Percentiles rank a stretch among this genome's conserved stretches.
These are phyloP conservation scores for Chloranthus sessilifolius DNA, from an alignment of 164 flowering plant species.

Conservation along the genomic window DNA sequence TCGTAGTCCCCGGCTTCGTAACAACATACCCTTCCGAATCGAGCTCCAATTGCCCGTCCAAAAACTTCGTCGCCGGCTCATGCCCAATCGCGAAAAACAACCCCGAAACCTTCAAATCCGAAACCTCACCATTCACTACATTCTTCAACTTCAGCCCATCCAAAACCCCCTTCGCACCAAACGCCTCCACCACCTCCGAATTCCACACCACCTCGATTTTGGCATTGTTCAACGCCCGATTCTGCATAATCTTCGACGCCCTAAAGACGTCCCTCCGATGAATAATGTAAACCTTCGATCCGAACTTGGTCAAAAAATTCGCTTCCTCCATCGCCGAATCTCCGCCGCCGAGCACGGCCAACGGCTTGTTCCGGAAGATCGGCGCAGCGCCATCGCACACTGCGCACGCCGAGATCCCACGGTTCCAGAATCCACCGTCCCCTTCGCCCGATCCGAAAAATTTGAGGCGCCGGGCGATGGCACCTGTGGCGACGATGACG, in stretches of 20 bases:
- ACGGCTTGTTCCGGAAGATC: slow-evolving; percentile 68
- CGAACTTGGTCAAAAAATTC: slow-evolving; percentile 76
- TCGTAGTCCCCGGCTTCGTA: slow-evolving; percentile 78
- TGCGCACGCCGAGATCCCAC: slow-evolving; percentile 90
- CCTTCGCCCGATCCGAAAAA: slow-evolving; percentile 64
- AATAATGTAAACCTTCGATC: slow-evolving; percentile 70
- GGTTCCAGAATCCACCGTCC: slow-evolving; percentile 66
- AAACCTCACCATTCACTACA: slow-evolving; percentile 53
- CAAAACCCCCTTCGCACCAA: slow-evolving; percentile 50
- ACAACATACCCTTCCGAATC: slow-evolving; percentile 80
- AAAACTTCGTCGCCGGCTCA: slow-evolving; percentile 91
- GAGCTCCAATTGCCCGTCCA: slow-evolving; percentile 77
- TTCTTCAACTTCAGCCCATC: slow-evolving; percentile 81
- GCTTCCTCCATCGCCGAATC: slow-evolving; percentile 99
- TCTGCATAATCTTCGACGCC: slow-evolving; percentile 95
- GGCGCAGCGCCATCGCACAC: slow-evolving; percentile 89
- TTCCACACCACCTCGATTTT: slow-evolving; percentile 89
- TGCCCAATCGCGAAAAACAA: slow-evolving; percentile 97
- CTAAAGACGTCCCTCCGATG: slow-evolving; percentile 76
- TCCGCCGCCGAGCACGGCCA: slow-evolving; percentile 95
- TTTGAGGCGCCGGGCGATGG: slow-evolving; percentile 63
- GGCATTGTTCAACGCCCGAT: slow-evolving; percentile 61
- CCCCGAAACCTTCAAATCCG: slow-evolving; percentile 73
- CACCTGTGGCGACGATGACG: slow-evolving; percentile 82
- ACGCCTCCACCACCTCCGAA: slow-evolving; percentile 67